Base-by-base conservation (phyloP, 2,329 filamentous ascomycete genomes). In the Fusarium sp. region DNA sequence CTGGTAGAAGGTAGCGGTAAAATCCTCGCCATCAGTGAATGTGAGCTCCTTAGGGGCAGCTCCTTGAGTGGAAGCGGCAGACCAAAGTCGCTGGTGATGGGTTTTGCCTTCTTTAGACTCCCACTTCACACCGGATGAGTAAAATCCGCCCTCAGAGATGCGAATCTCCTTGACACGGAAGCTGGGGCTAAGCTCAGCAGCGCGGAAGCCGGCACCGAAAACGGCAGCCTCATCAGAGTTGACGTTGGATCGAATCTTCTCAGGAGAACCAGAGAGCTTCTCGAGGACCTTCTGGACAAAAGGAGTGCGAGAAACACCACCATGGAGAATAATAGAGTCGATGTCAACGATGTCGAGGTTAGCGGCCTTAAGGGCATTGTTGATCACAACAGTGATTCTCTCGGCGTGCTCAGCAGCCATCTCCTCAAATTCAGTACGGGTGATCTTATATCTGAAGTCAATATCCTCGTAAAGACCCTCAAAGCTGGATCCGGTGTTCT, bases 161-260 rank as follows among this genome's bases (percentile, higher is more conserved):
- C 92, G 87, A 70, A 99, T 99, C 76, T 98, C 96, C 85, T 98
- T 99, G 76, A 99, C 96, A 65, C 94, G 91, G 89, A 99, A 99
- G 77, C 92, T 95, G 40, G 95, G 94, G 80, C 93, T 97, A 60
- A 99, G 86, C 72, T 93, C 89, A 52, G 96, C 96, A 50, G 93
- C 96, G 76, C 94, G 93, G 85, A 99, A 98, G 28, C 92, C 94
- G 56, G 96, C 95, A 73, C 96, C 96, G 78, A 98, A 97, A 11
- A 97, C 96, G 50, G 96, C 96, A 24, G 96, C 92, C 81, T 99
- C 96, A 75, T 99, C 96, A 13, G 95, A 92, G 81, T 99, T 99
- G 76, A 99, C 96, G 74, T 96, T 99, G 75, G 90, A 92, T 68
- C 94, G 91, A 62, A 99, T 85, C 83, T 97, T 97, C 51, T 91